These are phyloP conservation scores for Capronia epimyces DNA, from an alignment of 2,329 filamentous ascomycete species.

Conservation along the genomic window DNA sequence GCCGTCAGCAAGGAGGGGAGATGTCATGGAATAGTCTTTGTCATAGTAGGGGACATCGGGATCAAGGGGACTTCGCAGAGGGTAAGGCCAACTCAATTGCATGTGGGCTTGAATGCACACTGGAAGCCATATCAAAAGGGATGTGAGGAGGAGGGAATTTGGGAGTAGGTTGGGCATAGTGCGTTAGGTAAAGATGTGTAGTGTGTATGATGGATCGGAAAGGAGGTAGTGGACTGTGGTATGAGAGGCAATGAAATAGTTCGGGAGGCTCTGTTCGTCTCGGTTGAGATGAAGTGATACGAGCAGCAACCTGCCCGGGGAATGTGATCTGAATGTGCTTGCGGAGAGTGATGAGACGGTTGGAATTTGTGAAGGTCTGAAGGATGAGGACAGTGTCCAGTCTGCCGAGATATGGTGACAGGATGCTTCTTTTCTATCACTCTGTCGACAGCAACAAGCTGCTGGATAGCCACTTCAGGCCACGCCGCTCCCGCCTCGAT, in stretches of 20 bases:
- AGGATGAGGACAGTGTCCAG: not conserved
- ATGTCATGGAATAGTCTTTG: slow-evolving; percentile 67
- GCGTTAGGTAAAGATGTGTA: not conserved
- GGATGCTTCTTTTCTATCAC: slow-evolving; percentile 11
- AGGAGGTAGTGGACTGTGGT: not conserved
- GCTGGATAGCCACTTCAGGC: slow-evolving; percentile 1
- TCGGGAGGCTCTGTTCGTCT: not conserved
- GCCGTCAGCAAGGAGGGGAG: slow-evolving; percentile 57
- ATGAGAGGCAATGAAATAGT: not conserved
- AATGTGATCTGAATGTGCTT: not conserved
- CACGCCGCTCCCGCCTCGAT: slow-evolving; percentile 3
- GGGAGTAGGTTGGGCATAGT: slow-evolving; percentile 12
- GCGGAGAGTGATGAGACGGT: not conserved
- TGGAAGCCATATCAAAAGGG: slow-evolving; percentile 20
- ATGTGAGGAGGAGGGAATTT: slow-evolving; percentile 11
- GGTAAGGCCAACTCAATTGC: slow-evolving; percentile 52
- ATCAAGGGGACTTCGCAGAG: slow-evolving; percentile 49
- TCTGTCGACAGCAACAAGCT: slow-evolving; percentile 9
- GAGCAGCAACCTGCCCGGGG: not conserved
- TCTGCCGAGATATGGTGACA: slow-evolving; percentile 2
- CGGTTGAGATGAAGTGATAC: not conserved
- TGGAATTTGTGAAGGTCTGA: not conserved
- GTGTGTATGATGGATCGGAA: not conserved
- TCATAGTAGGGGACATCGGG: slow-evolving; percentile 39
- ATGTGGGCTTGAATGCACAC: slow-evolving; percentile 42